phyloP scores from a whole-genome alignment of 805 yeast genomes.

The Lipomyces oligophaga region DNA sequence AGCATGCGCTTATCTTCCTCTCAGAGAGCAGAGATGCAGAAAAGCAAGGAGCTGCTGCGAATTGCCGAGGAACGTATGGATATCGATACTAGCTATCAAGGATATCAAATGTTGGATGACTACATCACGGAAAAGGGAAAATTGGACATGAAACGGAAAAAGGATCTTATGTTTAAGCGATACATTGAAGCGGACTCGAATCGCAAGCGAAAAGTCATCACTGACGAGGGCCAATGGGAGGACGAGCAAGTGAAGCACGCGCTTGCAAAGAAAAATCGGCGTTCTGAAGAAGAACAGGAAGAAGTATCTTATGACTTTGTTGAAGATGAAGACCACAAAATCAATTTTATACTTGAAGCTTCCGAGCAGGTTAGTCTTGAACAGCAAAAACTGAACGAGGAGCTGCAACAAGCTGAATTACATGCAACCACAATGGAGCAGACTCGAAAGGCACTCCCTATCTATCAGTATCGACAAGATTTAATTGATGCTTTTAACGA shows the following conservation, averaged over 20 bases:
- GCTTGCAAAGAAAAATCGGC: slow-evolving; percentile 35
- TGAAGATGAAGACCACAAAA: slow-evolving; percentile 61
- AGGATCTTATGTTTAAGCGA: slow-evolving; percentile 46
- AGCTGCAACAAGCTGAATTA: slow-evolving; percentile 39
- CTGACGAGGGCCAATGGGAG: slow-evolving; percentile 49
- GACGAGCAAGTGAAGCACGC: slow-evolving; percentile 46
- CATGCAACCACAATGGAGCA: slow-evolving; percentile 38
- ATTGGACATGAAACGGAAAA: slow-evolving; percentile 54
- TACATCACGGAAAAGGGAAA: slow-evolving; percentile 50
- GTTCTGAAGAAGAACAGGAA: not conserved
- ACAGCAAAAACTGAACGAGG: slow-evolving; percentile 33
- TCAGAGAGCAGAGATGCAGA: slow-evolving; percentile 51
- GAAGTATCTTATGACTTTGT: slow-evolving; percentile 60
- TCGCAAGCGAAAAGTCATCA: slow-evolving; percentile 16
- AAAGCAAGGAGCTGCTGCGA: slow-evolving; percentile 49
- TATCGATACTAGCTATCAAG: slow-evolving; percentile 37
- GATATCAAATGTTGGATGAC: slow-evolving; percentile 57
- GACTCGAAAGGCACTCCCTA: slow-evolving; percentile 65
- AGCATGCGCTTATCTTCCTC: slow-evolving; percentile 43
- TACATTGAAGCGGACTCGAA: slow-evolving; percentile 31
- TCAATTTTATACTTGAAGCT: slow-evolving; percentile 51
- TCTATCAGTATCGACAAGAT: slow-evolving; percentile 57
- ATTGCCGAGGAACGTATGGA: slow-evolving; percentile 44
- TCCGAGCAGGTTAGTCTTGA: slow-evolving; percentile 41
- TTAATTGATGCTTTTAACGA: slow-evolving; percentile 56